Conservation (phyloP, 306 rosid species). For the Pachyrhizus erosus region DNA sequence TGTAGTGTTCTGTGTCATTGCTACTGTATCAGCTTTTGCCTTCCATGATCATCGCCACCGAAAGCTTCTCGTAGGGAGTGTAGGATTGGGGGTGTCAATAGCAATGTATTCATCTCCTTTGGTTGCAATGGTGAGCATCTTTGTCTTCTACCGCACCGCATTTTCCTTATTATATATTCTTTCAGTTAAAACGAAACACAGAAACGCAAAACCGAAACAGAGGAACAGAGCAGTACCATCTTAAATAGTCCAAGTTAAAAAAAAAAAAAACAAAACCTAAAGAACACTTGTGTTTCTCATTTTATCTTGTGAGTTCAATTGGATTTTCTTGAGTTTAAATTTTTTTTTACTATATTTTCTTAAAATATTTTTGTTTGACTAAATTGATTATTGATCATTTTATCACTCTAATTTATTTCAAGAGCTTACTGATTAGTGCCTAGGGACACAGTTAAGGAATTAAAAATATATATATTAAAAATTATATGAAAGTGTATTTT, state of each 20-base stretch:
- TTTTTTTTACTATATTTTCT: no score
- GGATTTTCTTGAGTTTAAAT: no score
- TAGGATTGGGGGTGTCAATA: constrained; percentile 59
- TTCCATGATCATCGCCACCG: constrained; percentile 67
- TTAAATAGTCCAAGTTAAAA: not conserved
- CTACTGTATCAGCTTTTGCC: constrained; percentile 55
- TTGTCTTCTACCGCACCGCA: constrained; percentile 22
- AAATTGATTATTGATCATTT: no score
- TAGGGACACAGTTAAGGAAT: no score
- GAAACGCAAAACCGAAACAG: not conserved
- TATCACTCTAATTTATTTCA: no score
- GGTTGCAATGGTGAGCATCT: constrained; percentile 71
- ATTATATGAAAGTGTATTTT: no score
- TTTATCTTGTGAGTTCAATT: not conserved
- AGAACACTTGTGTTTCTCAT: not conserved
- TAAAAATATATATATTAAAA: no score
- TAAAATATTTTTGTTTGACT: no score
- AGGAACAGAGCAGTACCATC: constrained; percentile 23
- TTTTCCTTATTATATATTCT: not conserved
- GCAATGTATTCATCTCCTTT: constrained; percentile 84
- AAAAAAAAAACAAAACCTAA: not conserved
- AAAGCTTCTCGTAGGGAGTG: constrained; percentile 70
- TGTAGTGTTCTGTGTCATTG: constrained; percentile 48
- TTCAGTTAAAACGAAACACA: constrained; percentile 4
- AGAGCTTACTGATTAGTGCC: no score